Base-by-base conservation (phyloP, 257 asterid genomes). In the Solanum bukasovii region DNA sequence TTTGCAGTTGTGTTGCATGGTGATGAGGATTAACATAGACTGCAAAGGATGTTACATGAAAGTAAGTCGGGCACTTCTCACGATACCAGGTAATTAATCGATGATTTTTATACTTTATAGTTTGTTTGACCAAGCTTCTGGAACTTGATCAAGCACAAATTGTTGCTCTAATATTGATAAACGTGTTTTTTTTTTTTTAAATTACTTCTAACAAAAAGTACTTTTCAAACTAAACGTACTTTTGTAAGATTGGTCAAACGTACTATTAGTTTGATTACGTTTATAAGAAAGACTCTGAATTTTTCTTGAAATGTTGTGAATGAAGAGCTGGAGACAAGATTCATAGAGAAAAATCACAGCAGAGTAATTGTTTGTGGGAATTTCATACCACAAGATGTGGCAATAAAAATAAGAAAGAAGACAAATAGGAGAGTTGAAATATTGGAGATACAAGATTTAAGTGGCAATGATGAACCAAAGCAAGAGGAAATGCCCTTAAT, bases 261-360 rank as follows among this genome's bases (percentile, higher is more conserved):
- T 9, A 1, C 6, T 72, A 72, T 38, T 40, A 7, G 34, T 40
- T 79, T 27, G 16, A 79, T 79, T 16, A 44, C 18, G 12, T 25
- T 78, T 25, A 42, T 42, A 7, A 79, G 25, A 79, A 25, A 46
- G 40, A 46, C 29, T 79, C 40, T 81, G 31, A 46, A 9, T 81
- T 81, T 49, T 5, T 18, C 29, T 16, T 49, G 20, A 13, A 2
- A 16, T 67, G 2, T 81, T 37, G 1, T 44, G 46, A 3, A 27
- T 65, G 63, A 3, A 85, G 87, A 67, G 78, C 78, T 85, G 87
- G 87, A 67, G 44, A 85, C 75, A 71, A 42, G 42, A 56, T 78
- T 87, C 81, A 87, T 87, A 42, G 89, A 87, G 86, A 67, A 87
- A 84, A 87, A 79, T 73, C 89, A 87, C 71, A 56, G 89, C 87